Evolutionary conservation across 2,329 filamentous ascomycete genomes (phyloP), one percentile per base, ranked within the genome.

Genomic region (Alternaria triticina): DNA sequence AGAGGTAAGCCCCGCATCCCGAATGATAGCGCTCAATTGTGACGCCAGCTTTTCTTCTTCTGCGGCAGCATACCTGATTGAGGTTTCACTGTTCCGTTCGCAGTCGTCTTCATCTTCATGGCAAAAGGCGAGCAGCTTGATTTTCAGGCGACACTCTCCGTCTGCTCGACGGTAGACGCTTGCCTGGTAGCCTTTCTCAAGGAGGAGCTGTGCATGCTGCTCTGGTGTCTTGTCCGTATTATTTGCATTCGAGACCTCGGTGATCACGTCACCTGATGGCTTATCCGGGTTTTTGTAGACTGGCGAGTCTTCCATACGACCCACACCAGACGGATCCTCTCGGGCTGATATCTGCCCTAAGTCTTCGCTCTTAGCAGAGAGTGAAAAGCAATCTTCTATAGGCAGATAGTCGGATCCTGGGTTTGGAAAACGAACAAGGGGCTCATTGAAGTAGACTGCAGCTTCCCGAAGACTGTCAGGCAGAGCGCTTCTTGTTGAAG

Each of bases 401-500:
- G 36, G 30, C 49, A 40, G 22, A 17, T 52, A 20, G 3, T 40
- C 28, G 28, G 23, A 22, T 17, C 28, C 49, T 8, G 23, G 23
- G 28, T 51, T 22, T 22, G 33, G 28, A 33, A 23, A 25, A 20
- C 30, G 33, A 22, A 52, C 20, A n/a, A 52, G 13, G 3, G 28
- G n/a, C 28, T 33, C 47, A 52, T 52, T 12, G 40, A 50, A 30
- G 36, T 52, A 33, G 20, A 45, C 40, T 28, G n/a, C 36, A 33
- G 45, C 47, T 13, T 28, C 47, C 23, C 40, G 49, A 12, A 69
- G 15, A 8, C 67, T 68, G 15, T 60, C 69, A 46, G 74, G 56
- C 12, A 70, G 33, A 33, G 73, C 45, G 10, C 72, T 74, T 4
- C 70, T 74, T 40, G 71, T 71, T 20, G 73, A 72, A 61, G 75